phyloP scores from a whole-genome alignment of 192 early-diverging fungal genomes.

The Funneliformis mosseae region DNA sequence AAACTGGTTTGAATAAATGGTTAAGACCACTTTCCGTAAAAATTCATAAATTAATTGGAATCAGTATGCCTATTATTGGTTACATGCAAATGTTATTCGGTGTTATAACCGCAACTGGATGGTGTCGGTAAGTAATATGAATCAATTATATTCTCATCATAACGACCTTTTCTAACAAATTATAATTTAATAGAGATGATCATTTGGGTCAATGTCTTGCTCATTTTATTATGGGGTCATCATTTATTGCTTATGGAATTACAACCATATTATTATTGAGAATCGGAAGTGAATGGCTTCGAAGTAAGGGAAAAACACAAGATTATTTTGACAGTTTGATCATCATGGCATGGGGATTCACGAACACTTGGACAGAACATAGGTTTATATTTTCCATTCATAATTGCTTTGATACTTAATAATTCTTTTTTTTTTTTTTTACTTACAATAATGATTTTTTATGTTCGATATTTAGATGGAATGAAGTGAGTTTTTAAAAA shows the following conservation, averaged over 20 bases:
- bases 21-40: conserved; percentile 52
- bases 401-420: background rate
- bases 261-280: conserved; percentile 57
- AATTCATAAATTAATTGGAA: conserved; percentile 56
- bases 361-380: conserved; percentile 75
- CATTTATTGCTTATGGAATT: conserved; percentile 69
- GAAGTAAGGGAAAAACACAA: conserved; percentile 56
- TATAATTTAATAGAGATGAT: conserved; percentile 32
- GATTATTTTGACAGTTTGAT: conserved; percentile 71
- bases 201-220: conserved; percentile 67
- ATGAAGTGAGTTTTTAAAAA: background rate
- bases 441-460: background rate
- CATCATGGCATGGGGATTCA: conserved; percentile 67
- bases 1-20: conserved; percentile 54
- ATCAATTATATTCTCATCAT: too few relatives aligned
- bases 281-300: conserved; percentile 62
- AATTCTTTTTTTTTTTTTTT: background rate
- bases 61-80: conserved; percentile 54
- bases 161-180: background rate
- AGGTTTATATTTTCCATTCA: conserved; percentile 45
- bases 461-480: background rate
- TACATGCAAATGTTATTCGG: conserved; percentile 69
- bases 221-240: conserved; percentile 74
- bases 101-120: conserved; percentile 63
- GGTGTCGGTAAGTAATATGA: conserved; percentile 47